phyloP scores from a whole-genome alignment of 805 yeast species.

The Brettanomyces bruxellensis region DNA sequence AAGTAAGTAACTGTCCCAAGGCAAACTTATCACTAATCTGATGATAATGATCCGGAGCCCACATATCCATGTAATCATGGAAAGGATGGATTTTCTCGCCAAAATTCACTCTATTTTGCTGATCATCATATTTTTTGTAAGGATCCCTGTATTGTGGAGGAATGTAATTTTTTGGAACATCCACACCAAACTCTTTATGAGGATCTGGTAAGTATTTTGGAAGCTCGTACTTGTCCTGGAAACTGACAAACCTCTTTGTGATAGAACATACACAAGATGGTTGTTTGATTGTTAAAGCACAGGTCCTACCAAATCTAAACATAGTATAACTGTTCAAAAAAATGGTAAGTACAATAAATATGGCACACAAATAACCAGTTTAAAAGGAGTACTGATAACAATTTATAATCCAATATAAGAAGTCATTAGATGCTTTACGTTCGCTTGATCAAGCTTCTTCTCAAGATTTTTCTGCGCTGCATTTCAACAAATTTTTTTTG shows the following conservation, averaged over 20 bases:
- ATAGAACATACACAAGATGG: too few relatives aligned
- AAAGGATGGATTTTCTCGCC: conserved; percentile 64
- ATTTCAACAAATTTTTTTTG: too few relatives aligned
- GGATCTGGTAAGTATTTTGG: conserved; percentile 25
- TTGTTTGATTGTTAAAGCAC: too few relatives aligned
- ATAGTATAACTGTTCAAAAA: too few relatives aligned
- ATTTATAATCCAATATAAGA: too few relatives aligned
- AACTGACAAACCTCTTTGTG: not conserved
- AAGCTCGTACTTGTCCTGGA: conserved; percentile 10
- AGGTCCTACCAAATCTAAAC: too few relatives aligned
- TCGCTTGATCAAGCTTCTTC: too few relatives aligned
- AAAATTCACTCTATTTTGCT: conserved; percentile 70
- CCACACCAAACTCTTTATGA: conserved; percentile 37
- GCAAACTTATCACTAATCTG: conserved; percentile 54
- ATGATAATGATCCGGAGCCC: conserved; percentile 77
- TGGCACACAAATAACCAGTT: too few relatives aligned
- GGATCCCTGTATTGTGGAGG: conserved; percentile 56
- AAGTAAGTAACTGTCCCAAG: conserved; percentile 43
- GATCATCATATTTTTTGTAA: conserved; percentile 66
- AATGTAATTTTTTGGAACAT: conserved; percentile 47
- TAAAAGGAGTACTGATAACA: too few relatives aligned
- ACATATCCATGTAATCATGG: conserved; percentile 68
- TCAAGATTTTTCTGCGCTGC: too few relatives aligned
- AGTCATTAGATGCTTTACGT: too few relatives aligned
- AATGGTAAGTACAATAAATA: too few relatives aligned